Percentiles rank a stretch among this genome's conserved stretches.
Evolutionary conservation across 352 stramenopile genomes (phyloP).

Genomic region (Chrysophaeum taylorii): DNA sequence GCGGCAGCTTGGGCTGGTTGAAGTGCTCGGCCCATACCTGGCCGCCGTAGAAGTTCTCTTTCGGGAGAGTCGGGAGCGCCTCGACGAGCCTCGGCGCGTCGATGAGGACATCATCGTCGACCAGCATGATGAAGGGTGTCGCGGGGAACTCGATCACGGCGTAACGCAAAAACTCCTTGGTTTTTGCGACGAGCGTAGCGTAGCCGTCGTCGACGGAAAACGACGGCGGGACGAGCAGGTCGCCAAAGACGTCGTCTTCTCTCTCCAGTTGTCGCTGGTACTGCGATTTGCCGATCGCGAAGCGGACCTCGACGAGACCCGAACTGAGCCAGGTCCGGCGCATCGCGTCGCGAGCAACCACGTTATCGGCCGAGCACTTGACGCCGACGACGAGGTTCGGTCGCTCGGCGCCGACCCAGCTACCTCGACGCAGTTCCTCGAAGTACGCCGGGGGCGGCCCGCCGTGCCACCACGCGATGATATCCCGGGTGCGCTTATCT

Average conservation of each 20-base stretch:
- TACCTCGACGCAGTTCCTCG: background rate
- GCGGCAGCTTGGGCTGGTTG: conserved; percentile 15
- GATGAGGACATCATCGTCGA: conserved; percentile 49
- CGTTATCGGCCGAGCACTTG: background rate
- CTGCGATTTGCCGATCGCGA: conserved; percentile 19
- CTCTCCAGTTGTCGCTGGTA: no score
- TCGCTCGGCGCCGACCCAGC: background rate
- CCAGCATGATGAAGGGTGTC: conserved; percentile 40
- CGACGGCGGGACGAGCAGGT: conserved; percentile 43
- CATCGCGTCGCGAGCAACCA: conserved; percentile 3
- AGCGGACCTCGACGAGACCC: background rate
- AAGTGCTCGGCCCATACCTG: conserved; percentile 35
- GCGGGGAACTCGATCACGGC: conserved; percentile 14
- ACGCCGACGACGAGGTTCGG: background rate
- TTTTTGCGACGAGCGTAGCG: conserved; percentile 42
- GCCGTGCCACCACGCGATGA: background rate
- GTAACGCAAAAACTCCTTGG: conserved; percentile 48
- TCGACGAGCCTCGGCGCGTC: conserved; percentile 26
- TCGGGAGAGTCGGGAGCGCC: background rate
- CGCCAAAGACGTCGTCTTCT: conserved; percentile 36
- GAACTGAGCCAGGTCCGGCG: conserved; percentile 1
- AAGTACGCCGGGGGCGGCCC: background rate
- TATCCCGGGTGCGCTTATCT: background rate
- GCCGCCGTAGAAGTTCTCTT: conserved; percentile 28
- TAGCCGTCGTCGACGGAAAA: conserved; percentile 49